Percentiles rank a stretch among this genome's conserved stretches.
Conservation (phyloP, 768 basidiomycete species). For the Porphyrellus cyaneotinctus region DNA sequence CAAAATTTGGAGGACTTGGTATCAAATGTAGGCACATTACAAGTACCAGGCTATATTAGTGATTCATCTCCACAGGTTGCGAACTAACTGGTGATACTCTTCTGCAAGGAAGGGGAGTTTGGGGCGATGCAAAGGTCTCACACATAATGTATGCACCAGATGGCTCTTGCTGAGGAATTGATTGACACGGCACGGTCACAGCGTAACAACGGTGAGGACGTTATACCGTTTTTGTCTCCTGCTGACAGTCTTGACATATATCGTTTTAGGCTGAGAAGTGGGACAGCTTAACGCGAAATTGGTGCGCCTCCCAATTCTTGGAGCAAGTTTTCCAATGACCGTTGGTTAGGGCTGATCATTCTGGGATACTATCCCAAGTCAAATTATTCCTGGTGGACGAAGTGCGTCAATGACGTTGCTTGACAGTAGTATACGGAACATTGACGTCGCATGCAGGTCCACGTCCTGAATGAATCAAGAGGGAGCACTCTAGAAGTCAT, state of each 20-base stretch:
- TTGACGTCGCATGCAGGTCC: conserved; percentile 53
- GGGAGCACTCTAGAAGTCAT: conserved; percentile 94
- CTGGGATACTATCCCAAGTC: conserved; percentile 64
- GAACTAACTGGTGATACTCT: conserved; percentile 93
- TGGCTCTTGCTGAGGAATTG: background rate
- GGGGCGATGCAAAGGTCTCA: conserved; percentile 71
- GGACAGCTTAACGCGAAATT: conserved; percentile 89
- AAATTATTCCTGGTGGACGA: conserved; percentile 89
- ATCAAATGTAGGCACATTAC: conserved; percentile 56
- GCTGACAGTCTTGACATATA: background rate
- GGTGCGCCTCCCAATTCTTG: conserved; percentile 50
- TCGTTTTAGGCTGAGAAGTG: conserved; percentile 82
- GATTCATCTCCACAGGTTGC: conserved; percentile 48
- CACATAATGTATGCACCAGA: conserved; percentile 65
- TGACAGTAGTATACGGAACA: background rate
- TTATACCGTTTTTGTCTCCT: background rate
- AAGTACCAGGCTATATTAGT: background rate
- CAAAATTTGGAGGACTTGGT: conserved; percentile 73
- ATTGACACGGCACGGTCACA: conserved; percentile 25
- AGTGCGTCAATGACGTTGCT: conserved; percentile 36
- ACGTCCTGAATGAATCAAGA: conserved; percentile 84
- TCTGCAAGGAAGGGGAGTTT: conserved; percentile 56
- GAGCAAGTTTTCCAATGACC: conserved; percentile 2
- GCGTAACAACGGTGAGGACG: conserved; percentile 69
- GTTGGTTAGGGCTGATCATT: conserved; percentile 52